Conservation (phyloP, 179 eudicot genomes). For the Spergularia azorica region DNA sequence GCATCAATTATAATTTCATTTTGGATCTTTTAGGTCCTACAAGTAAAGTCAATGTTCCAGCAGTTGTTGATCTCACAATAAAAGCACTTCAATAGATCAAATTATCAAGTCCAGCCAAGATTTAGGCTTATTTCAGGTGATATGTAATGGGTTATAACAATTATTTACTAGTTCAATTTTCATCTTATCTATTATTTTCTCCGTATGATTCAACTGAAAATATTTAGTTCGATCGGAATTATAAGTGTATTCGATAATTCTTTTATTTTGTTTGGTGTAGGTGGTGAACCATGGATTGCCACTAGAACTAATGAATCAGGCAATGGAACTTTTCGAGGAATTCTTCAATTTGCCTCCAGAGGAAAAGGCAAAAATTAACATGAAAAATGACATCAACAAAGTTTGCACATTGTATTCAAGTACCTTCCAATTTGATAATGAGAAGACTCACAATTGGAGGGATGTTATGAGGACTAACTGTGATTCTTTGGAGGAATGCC, state of each 20-base stretch:
- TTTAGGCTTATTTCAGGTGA: slow-evolving; percentile 53
- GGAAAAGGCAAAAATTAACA: slow-evolving; percentile 21
- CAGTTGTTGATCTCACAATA: slow-evolving; percentile 31
- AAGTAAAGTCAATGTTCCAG: background rate
- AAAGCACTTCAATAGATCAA: slow-evolving; percentile 1
- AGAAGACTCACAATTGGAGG: slow-evolving; percentile 46
- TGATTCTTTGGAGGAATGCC: slow-evolving; percentile 41
- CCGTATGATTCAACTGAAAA: background rate
- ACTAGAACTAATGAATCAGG: slow-evolving; percentile 9
- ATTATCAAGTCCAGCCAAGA: slow-evolving; percentile 43
- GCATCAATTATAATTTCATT: too few relatives aligned
- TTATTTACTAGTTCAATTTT: background rate
- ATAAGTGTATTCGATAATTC: too few relatives aligned
- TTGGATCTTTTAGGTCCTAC: background rate
- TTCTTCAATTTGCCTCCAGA: slow-evolving; percentile 28
- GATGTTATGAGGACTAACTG: slow-evolving; percentile 39
- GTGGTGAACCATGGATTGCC: slow-evolving; percentile 35
- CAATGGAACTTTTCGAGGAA: slow-evolving; percentile 22
- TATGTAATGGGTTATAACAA: background rate
- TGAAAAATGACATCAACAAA: slow-evolving; percentile 7
- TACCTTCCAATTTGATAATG: slow-evolving; percentile 27
- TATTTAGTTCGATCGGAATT: background rate
- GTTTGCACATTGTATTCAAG: slow-evolving; percentile 35
- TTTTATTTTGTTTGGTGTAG: background rate
- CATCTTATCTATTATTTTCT: background rate